Evolutionary conservation across 441 rosid species (phyloP), one percentile per base, ranked within the genome.

Genomic region (Syzygium malaccense): DNA sequence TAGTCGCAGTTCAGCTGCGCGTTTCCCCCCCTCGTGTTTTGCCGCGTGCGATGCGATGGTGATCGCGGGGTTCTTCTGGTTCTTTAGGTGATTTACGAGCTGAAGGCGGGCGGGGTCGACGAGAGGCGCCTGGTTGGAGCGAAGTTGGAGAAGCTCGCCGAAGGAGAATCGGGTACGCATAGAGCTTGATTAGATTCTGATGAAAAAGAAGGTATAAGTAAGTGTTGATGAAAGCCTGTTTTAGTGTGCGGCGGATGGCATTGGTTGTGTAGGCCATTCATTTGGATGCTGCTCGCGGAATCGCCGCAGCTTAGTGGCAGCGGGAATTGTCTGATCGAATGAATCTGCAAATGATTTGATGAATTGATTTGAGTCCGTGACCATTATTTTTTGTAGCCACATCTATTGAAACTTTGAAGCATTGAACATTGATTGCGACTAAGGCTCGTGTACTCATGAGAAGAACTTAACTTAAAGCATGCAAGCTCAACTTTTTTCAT

Each of bases 51-150:
- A 14, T 20, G 17, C 19, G 78, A 19, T 88, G 26, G 33, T n/a
- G 41, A 80, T 11, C 30, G n/a, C 58, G 48, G 15, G 30, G n/a
- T 53, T 57, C 48, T 30, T 37, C 25, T 62, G 37, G 49, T 23
- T 23, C 58, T 28, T 30, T 87, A 96, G 96, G 94, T 96, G 28
- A 96, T 96, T 90, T 98, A 98, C 68, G 99, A 98, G 92, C 91
- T 97, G 49, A 98, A 96, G 94, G 97, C 99, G 12, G 99, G 99
- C 37, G 99, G 99, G 33, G 99, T 98, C 88, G 99, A 98, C 90
- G 97, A 98, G 93, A 93, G 99, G 80, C 99, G 99, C 53, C 92
- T 98, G 89, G 99, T 98, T 49, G 99, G 99, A 41, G 99, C 98
- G 64, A 98, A 95, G 93, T 90, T 98, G 93, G 99, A 98, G 95